Conservation (phyloP, 2,329 filamentous ascomycete species). For the Gliomastix tumulicola region DNA sequence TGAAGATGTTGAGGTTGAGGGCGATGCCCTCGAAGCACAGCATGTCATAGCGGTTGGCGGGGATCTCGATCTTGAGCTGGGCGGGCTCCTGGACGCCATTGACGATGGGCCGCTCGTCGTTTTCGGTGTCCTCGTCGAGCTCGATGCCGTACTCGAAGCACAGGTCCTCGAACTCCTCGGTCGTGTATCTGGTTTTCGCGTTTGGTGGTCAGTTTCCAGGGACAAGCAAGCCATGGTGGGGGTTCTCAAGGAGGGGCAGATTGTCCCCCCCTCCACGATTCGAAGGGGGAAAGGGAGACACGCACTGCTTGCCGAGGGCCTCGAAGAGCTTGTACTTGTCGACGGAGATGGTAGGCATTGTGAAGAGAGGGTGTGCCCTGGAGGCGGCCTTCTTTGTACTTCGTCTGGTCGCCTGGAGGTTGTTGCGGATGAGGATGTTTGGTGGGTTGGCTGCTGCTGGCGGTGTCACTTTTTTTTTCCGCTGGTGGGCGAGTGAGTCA, state of each 20-base stretch:
- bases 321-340: conserved; percentile 95
- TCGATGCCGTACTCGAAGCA: conserved; percentile 99
- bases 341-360: conserved; percentile 93
- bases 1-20: conserved; percentile 93
- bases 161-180: conserved; percentile 90
- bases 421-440: too few species aligned
- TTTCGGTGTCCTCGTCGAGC: conserved; percentile 89
- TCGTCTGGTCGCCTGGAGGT: too few species aligned
- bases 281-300: conserved; percentile 13
- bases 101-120: conserved; percentile 64
- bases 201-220: background rate
- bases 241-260: conserved; percentile 10
- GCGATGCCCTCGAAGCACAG: conserved; percentile 96
- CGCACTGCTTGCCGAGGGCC: conserved; percentile 78
- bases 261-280: conserved; percentile 1
- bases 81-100: conserved; percentile 79
- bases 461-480: conserved; percentile 2
- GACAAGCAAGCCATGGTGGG: conserved; percentile 6
- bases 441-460: too few species aligned
- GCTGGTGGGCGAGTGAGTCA: conserved; percentile 1
- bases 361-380: conserved; percentile 8
- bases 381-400: background rate
- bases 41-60: conserved; percentile 91
- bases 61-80: conserved; percentile 96
- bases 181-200: conserved; percentile 65